A percentile compares a stretch with the other conserved stretches of the same genome.
Conservation (phyloP, 2,329 filamentous ascomycete genomes). For the Ceratocystis lukuohia region DNA sequence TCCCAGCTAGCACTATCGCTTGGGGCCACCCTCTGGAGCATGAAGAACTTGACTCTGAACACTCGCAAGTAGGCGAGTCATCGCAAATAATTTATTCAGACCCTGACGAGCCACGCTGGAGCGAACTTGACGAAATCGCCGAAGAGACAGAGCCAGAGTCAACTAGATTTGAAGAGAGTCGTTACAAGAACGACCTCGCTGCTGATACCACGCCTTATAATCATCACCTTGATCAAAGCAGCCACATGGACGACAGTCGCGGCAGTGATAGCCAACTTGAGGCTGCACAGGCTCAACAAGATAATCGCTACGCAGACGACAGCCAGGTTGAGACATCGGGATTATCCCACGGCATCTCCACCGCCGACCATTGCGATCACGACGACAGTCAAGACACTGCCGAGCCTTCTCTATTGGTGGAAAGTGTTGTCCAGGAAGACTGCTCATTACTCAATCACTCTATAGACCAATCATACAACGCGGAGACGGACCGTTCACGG, state of each 20-base stretch:
- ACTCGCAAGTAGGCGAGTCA: slow-evolving; percentile 7
- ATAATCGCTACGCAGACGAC: slow-evolving; percentile 1
- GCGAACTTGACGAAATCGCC: slow-evolving; percentile 15
- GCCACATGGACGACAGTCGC: slow-evolving; percentile 10
- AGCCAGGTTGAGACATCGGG: background rate
- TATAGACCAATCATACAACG: slow-evolving; percentile 18
- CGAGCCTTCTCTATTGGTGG: slow-evolving; percentile 1
- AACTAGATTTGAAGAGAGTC: slow-evolving; percentile 1
- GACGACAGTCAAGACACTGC: background rate
- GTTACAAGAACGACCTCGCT: background rate
- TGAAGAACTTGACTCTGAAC: slow-evolving; percentile 7
- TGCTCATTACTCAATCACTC: slow-evolving; percentile 18
- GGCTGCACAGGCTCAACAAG: background rate
- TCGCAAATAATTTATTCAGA: slow-evolving; percentile 16
- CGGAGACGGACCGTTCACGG: slow-evolving; percentile 7
- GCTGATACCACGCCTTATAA: background rate
- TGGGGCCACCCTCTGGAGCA: slow-evolving; percentile 4
- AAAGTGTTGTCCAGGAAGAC: slow-evolving; percentile 5
- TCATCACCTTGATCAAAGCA: slow-evolving; percentile 5
- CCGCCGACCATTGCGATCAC: background rate
- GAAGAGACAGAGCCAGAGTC: slow-evolving; percentile 16
- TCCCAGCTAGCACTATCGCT: background rate
- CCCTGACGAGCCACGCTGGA: slow-evolving; percentile 15
- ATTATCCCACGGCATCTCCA: background rate
- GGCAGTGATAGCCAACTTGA: slow-evolving; percentile 8